These are phyloP conservation scores for Lepidium campestre DNA, from an alignment of 441 rosid species.

Conservation along the genomic window DNA sequence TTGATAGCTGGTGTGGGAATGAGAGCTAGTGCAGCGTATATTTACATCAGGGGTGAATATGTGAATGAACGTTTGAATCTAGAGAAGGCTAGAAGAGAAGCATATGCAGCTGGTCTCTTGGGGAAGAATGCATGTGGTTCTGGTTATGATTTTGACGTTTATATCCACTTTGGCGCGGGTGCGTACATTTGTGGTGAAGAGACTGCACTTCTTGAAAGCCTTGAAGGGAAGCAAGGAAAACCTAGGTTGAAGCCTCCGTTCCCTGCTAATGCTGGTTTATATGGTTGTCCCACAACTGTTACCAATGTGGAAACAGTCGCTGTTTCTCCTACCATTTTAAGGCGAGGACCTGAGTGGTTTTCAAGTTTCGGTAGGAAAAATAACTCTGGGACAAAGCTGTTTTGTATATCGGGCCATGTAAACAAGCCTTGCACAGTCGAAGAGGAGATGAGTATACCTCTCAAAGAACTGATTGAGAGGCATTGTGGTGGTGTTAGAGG, in stretches of 20 bases:
- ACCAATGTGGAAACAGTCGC: slow-evolving; percentile 98
- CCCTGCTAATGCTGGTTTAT: slow-evolving; percentile 96
- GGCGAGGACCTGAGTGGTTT: slow-evolving; percentile 99
- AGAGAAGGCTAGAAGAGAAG: slow-evolving; percentile 86
- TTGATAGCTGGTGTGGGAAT: slow-evolving; percentile 98
- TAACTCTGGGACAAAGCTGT: slow-evolving; percentile 88
- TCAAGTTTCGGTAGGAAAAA: slow-evolving; percentile 97
- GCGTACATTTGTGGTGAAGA: slow-evolving; percentile 99
- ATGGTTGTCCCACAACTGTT: slow-evolving; percentile 96
- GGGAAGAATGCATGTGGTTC: slow-evolving; percentile 99
- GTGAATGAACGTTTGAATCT: slow-evolving; percentile 83
- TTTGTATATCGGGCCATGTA: slow-evolving; percentile 90
- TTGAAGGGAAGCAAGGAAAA: slow-evolving; percentile 98
- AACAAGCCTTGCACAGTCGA: slow-evolving; percentile 97
- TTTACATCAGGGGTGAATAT: slow-evolving; percentile 96
- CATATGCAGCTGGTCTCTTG: slow-evolving; percentile 85
- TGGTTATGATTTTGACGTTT: slow-evolving; percentile 95
- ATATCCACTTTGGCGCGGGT: slow-evolving; percentile 98
- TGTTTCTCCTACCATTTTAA: slow-evolving; percentile 91
- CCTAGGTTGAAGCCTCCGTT: slow-evolving; percentile 99
- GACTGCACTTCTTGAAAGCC: slow-evolving; percentile 97
- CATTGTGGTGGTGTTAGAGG: slow-evolving; percentile 98
- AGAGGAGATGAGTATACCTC: slow-evolving; percentile 97
- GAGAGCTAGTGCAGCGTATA: slow-evolving; percentile 98
- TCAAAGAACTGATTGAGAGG: slow-evolving; percentile 88